These are phyloP conservation scores for Ramalina peruviana DNA, from an alignment of 495 filamentous ascomycete species.

Conservation along the genomic window DNA sequence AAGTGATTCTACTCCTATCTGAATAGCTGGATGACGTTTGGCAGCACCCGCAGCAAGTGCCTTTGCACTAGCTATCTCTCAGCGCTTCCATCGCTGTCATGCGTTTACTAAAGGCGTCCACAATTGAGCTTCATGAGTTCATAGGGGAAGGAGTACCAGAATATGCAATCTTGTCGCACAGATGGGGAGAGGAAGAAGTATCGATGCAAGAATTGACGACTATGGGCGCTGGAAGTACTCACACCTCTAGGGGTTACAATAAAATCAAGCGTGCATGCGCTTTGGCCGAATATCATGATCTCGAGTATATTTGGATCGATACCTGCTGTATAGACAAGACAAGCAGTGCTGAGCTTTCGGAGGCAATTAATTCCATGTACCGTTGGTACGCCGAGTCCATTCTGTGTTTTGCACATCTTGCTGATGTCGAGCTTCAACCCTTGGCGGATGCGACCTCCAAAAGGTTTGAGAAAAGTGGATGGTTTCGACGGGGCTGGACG, in stretches of 20 bases:
- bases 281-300: not conserved
- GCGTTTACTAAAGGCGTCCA: slow-evolving; percentile 21
- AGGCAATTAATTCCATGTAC: slow-evolving; percentile 25
- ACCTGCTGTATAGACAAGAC: slow-evolving; percentile 30
- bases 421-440: slow-evolving; percentile 13
- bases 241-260: not conserved
- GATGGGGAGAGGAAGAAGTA: slow-evolving; percentile 23
- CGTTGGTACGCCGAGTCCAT: slow-evolving; percentile 8
- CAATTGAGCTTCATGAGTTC: slow-evolving; percentile 17
- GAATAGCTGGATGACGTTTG: too few species aligned
- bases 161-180: slow-evolving; percentile 29
- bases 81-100: slow-evolving; percentile 4
- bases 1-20: too few species aligned
- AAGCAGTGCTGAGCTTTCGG: slow-evolving; percentile 24
- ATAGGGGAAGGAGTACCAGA: slow-evolving; percentile 11
- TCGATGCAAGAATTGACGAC: not conserved
- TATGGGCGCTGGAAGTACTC: not conserved
- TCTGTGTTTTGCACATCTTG: slow-evolving; percentile 16
- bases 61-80: too few species aligned
- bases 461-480: slow-evolving; percentile 13
- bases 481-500: slow-evolving; percentile 27
- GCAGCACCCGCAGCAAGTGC: too few species aligned
- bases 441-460: not conserved
- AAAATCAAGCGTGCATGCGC: not conserved
- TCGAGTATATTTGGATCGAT: slow-evolving; percentile 26